Base-by-base conservation (phyloP, 345 rosid species). In the Arabis hirsuta region DNA sequence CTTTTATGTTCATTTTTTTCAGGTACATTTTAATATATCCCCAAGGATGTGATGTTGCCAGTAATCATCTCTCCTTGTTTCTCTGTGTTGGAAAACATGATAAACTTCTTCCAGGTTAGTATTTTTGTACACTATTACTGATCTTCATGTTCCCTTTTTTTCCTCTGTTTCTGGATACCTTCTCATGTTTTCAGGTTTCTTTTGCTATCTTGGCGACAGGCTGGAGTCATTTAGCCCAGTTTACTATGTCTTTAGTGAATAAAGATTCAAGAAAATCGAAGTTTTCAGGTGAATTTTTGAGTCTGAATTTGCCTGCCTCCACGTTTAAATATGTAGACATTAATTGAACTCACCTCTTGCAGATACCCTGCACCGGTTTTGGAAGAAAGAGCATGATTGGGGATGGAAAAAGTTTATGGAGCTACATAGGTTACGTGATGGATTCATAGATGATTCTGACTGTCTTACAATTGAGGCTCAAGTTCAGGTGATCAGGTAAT, bases 361-460 rank as follows among this genome's bases (percentile, higher is more conserved):
- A 95, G 98, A 95, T 84, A 95, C 99, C 20, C 73, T 95, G 50
- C 99, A 95, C 84, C 96, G 96, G 19, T 95, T 95, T 77, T 87
- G 96, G 82, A 91, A 95, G 91, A 91, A 95, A 79, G 99, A 95
- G 89, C 99, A 95, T 80, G 99, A 91, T 57, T 95, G 99, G 99
- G 99, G 99, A 4, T 91, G 99, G 99, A 95, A 95, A 84, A 95
- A 95, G 81, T 95, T 91, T 81, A 95, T 95, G 90, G 99, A 91
- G 71, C 82, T 95, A 48, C 80, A 88, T 14, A 95, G 91, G 84
- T 83, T 95, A 50, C 70, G 76, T 50, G 97, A 95, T 13, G 99
- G 99, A 56, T 95, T 95, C 79, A 79, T 91, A 76, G 96, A 90
- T 69, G 93, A 86, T 55, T 81, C 86, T 46, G 96, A 83, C 79